Percentiles rank a stretch among this genome's conserved stretches.
phyloP scores from a whole-genome alignment of 768 basidiomycete species.

The Lactifluus pinguis region DNA sequence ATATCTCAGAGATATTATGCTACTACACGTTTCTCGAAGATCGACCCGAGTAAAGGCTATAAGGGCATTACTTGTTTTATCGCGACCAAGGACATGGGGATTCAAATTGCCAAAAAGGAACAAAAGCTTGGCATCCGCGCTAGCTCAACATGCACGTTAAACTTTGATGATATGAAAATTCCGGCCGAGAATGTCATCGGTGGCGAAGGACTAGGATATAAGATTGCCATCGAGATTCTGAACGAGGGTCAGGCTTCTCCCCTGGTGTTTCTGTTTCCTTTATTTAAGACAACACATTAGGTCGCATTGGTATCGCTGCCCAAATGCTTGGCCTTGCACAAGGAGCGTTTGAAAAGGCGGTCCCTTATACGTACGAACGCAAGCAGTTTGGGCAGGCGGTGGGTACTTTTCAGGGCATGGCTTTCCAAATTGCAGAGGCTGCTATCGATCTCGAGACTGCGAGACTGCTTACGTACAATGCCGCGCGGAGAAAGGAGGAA shows the following conservation, averaged over 20 bases:
- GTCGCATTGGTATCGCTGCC: slow-evolving; percentile 94
- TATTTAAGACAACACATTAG: slow-evolving; percentile 24
- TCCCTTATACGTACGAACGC: slow-evolving; percentile 92
- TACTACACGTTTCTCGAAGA: slow-evolving; percentile 28
- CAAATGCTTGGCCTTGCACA: slow-evolving; percentile 99
- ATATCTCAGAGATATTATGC: neutral
- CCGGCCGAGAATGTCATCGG: slow-evolving; percentile 87
- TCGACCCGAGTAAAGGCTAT: slow-evolving; percentile 89
- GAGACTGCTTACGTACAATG: slow-evolving; percentile 90
- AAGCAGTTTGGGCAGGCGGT: slow-evolving; percentile 91
- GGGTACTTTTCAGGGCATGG: slow-evolving; percentile 94
- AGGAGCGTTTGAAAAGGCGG: slow-evolving; percentile 90
- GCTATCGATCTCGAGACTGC: slow-evolving; percentile 87
- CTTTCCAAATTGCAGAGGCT: slow-evolving; percentile 86
- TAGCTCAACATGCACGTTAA: slow-evolving; percentile 88
- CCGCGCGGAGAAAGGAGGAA: slow-evolving; percentile 90
- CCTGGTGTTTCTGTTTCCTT: neutral
- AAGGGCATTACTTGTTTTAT: slow-evolving; percentile 99
- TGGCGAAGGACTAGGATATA: slow-evolving; percentile 87
- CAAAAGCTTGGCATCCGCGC: slow-evolving; percentile 96
- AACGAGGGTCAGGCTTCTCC: slow-evolving; percentile 59
- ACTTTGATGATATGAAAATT: slow-evolving; percentile 88
- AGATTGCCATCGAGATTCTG: slow-evolving; percentile 94
- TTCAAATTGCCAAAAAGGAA: slow-evolving; percentile 97
- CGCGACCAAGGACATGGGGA: slow-evolving; percentile 92